Evolutionary conservation across 1,284 basidiomycete genomes (phyloP).

Genomic region (Vanrija pseudolonga): DNA sequence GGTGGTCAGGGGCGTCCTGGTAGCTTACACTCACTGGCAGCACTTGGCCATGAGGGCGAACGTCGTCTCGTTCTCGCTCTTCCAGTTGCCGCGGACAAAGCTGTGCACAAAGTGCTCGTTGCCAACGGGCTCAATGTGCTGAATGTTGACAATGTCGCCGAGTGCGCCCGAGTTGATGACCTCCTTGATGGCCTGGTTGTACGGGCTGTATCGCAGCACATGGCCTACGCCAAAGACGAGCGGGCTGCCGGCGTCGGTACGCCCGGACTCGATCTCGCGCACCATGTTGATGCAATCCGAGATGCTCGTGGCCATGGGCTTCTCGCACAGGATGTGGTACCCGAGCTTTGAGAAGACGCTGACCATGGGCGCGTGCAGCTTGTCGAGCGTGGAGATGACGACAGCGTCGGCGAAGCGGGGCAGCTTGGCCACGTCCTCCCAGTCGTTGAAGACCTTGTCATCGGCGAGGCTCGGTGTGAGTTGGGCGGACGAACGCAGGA

Average conservation of each 20-base stretch:
- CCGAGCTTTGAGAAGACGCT: slow-evolving; percentile 70
- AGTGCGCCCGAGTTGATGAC: slow-evolving; percentile 66
- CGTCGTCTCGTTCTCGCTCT: slow-evolving; percentile 62
- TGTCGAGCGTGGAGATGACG: slow-evolving; percentile 65
- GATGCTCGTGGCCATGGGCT: slow-evolving; percentile 76
- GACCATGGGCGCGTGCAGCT: slow-evolving; percentile 68
- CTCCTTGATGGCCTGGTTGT: slow-evolving; percentile 64
- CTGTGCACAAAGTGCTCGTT: slow-evolving; percentile 61
- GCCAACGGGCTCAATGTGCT: slow-evolving; percentile 44
- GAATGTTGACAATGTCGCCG: slow-evolving; percentile 70
- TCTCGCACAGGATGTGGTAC: slow-evolving; percentile 83
- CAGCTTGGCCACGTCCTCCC: slow-evolving; percentile 64
- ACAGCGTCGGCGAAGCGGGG: slow-evolving; percentile 74
- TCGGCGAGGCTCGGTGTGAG: slow-evolving; percentile 52
- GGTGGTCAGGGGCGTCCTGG: neutral
- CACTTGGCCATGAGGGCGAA: slow-evolving; percentile 83
- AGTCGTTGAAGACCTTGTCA: slow-evolving; percentile 65
- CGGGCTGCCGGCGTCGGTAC: slow-evolving; percentile 40
- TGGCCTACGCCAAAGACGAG: slow-evolving; percentile 80
- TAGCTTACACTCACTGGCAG: slow-evolving; percentile 63
- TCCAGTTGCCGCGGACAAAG: slow-evolving; percentile 70
- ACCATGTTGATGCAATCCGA: slow-evolving; percentile 72
- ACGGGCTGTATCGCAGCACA: slow-evolving; percentile 82
- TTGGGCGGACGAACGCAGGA: neutral
- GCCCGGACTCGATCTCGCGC: slow-evolving; percentile 59